phyloP scores from a whole-genome alignment of 805 yeast genomes.

The Yamadazyma tumulicola region DNA sequence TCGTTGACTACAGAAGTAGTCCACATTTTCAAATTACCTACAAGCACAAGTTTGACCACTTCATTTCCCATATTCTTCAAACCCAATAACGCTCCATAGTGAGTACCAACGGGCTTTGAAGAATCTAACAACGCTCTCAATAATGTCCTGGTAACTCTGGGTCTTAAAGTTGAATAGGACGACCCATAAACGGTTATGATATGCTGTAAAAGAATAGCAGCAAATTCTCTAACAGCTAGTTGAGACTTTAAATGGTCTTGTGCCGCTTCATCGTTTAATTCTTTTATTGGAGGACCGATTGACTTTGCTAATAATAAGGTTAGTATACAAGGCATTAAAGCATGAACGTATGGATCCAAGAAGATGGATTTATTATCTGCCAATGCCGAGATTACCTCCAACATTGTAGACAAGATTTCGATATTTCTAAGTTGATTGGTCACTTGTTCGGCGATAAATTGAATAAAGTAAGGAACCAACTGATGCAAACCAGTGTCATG shows the following conservation, averaged over 20 bases:
- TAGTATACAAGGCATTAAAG: conserved; percentile 92
- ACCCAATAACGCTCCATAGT: conserved; percentile 88
- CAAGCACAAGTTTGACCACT: conserved; percentile 75
- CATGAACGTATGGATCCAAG: conserved; percentile 93
- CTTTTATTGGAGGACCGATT: conserved; percentile 56
- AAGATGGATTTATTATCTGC: conserved; percentile 80
- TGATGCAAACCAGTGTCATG: conserved; percentile 97
- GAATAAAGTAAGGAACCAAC: conserved; percentile 92
- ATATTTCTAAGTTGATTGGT: conserved; percentile 80
- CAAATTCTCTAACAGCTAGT: conserved; percentile 77
- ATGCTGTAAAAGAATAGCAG: conserved; percentile 76
- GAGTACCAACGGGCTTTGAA: conserved; percentile 80
- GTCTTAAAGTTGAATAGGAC: conserved; percentile 83
- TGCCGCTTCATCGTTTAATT: conserved; percentile 24
- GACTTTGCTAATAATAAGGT: conserved; percentile 86
- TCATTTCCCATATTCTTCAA: conserved; percentile 81
- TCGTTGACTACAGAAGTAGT: conserved; percentile 51
- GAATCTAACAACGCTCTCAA: conserved; percentile 87
- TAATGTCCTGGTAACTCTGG: conserved; percentile 90
- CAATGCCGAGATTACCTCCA: conserved; percentile 83
- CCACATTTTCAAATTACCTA: conserved; percentile 88
- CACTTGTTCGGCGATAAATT: conserved; percentile 92
- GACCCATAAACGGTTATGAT: conserved; percentile 79
- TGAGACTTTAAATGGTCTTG: conserved; percentile 32
- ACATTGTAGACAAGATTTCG: conserved; percentile 71